Evolutionary conservation across 1,284 basidiomycete species (phyloP), one percentile per base, ranked within the genome.

Genomic region (Limonomyces culmigenus): DNA sequence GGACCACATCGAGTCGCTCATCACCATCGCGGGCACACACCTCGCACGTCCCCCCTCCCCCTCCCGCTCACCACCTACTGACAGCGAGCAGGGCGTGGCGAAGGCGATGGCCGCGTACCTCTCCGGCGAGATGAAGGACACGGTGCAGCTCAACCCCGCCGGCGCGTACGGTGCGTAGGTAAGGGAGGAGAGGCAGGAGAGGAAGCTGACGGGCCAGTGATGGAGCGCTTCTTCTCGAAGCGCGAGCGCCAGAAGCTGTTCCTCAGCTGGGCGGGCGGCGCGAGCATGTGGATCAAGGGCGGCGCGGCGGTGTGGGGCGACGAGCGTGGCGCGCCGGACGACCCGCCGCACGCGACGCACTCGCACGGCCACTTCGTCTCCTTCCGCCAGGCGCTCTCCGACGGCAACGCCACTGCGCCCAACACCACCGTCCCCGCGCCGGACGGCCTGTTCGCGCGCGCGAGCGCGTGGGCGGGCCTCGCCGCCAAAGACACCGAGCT

Each of bases 21-120:
- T 93, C 38, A 75, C 81, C 39, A 74, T 96, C 40, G 87, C 79
- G 2, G 93, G 93, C 1, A 87, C 92, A 5, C 72, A 93, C 57
- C 61, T 97, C 29, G 80, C 81, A 45, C 40, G 70, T 45, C 5
- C 30, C 32, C 10, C n/a, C 18, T 38, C n/a, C n/a, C n/a, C n/a
- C n/a, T n/a, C n/a, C n/a, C n/a, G n/a, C 8, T 27, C 8, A 8
- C n/a, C 23, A 27, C 8, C 23, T 27, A 17, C 16, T 3, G 38
- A 27, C n/a, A 80, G 77, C 79, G 80, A 29, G 79, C 81, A 34
- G 79, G 8, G 23, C 23, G 8, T 85, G 83, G 63, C 87, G 2
- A 98, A 97, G 58, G 86, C 92, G 0, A 95, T 97, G 87, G 63
- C 91, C 0, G 92, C 93, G 3, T 88, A 97, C 52, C 62, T 98